Base-by-base conservation (phyloP, 257 asterid genomes). In the Solanum lycopersicoides region DNA sequence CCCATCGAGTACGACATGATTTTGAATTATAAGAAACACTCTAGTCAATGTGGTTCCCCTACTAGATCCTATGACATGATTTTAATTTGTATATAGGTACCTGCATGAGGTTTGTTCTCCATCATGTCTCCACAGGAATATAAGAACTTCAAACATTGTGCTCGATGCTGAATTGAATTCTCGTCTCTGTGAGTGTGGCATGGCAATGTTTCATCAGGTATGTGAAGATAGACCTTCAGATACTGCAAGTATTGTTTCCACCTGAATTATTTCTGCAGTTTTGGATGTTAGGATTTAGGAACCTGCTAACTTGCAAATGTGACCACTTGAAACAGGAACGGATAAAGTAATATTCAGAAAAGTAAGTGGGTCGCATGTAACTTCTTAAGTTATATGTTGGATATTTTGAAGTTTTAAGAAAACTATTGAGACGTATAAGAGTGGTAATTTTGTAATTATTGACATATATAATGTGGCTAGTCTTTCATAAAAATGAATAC, bases 81-180 rank as follows among this genome's bases (percentile, higher is more conserved):
- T 65, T 85, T 41, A 85, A 18, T 20, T 28, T 79, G 84, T 87
- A 28, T 77, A 13, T 69, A 94, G 95, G 93, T 94, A 91, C 88
- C 88, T 94, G 88, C 97, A 93, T 83, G 95, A 94, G 83, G 93
- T 89, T 79, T 93, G 95, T 88, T 91, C 92, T n/a, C 95, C 97
- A 21, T 69, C 95, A 30, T 74, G 88, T 42, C 83, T 92, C 76
- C 97, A 94, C 90, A 89, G 89, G 90, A 88, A 90, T 90, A 85
- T 94, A 72, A 94, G 89, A 84, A 92, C 97, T 23, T 90, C 94
- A 21, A 94, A 93, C 88, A 92, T 94, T 86, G 90, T 94, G 88
- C 97, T 94, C 2, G 94, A 94, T 86, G 35, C 86, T 7, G 95
- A 91, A 85, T 89, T 93, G 71, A 92, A 93, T 87, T 94, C 97